A percentile compares a stretch with the other conserved stretches of the same genome.
Evolutionary conservation across 2,329 filamentous ascomycete species (phyloP).

Genomic region (Penicillium janthinellum): DNA sequence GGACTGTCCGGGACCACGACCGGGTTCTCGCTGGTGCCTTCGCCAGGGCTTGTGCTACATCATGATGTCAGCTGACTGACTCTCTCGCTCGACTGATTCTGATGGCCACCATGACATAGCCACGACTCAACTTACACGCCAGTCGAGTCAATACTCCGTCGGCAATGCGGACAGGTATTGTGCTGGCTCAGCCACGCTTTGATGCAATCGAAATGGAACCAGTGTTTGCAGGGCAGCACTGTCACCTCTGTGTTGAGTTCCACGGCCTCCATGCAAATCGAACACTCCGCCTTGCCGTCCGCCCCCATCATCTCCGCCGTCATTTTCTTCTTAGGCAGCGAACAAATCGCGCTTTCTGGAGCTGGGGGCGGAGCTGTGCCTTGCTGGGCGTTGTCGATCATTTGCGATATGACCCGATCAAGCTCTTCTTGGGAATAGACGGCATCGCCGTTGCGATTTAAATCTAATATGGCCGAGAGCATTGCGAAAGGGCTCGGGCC

Average conservation of each 20-base stretch:
- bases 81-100: background rate
- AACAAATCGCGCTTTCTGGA: conserved; percentile 70
- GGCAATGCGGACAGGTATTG: conserved; percentile 77
- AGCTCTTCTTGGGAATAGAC: conserved; percentile 90
- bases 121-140: conserved; percentile 25
- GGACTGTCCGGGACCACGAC: conserved; percentile 21
- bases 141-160: conserved; percentile 39
- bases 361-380: conserved; percentile 83
- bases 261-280: conserved; percentile 91
- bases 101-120: conserved; percentile 8
- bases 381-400: conserved; percentile 78
- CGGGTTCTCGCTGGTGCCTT: conserved; percentile 26
- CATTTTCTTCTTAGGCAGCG: conserved; percentile 70
- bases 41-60: conserved; percentile 17
- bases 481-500: conserved; percentile 48
- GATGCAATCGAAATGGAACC: conserved; percentile 87
- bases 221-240: conserved; percentile 83
- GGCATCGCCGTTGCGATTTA: conserved; percentile 68
- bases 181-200: conserved; percentile 84
- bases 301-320: conserved; percentile 68
- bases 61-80: conserved; percentile 9
- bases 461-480: conserved; percentile 44
- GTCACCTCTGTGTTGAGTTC: conserved; percentile 72
- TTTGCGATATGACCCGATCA: conserved; percentile 80
- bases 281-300: conserved; percentile 76